Conservation (phyloP, 805 yeast genomes). For the Kluyveromyces starmeri region DNA sequence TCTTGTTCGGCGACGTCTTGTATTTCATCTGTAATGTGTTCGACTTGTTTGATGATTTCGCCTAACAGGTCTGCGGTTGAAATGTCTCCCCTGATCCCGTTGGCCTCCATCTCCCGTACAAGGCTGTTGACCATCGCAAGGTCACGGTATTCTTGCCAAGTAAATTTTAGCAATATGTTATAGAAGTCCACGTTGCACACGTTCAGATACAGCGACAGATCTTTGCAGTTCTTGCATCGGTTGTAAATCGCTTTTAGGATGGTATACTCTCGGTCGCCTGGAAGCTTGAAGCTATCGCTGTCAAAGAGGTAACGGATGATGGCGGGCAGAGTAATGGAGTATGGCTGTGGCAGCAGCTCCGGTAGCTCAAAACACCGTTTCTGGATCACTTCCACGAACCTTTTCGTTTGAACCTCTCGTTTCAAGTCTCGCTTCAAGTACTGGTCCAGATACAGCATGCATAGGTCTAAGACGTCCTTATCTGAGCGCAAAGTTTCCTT, state of each 20-base stretch:
- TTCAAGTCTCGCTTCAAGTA: slow-evolving; percentile 12
- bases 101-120: slow-evolving; percentile 25
- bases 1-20: slow-evolving; percentile 2
- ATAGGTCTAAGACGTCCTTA: slow-evolving; percentile 15
- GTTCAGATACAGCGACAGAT: slow-evolving; percentile 22
- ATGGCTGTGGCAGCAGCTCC: slow-evolving; percentile 21
- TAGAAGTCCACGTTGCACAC: slow-evolving; percentile 26
- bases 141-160: slow-evolving; percentile 25
- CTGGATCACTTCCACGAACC: slow-evolving; percentile 14
- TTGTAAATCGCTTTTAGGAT: slow-evolving; percentile 21
- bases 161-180: slow-evolving; percentile 20
- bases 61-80: slow-evolving; percentile 22
- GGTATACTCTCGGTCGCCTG: slow-evolving; percentile 20
- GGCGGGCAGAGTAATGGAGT: slow-evolving; percentile 21
- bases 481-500: slow-evolving; percentile 15
- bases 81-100: slow-evolving; percentile 26
- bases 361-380: slow-evolving; percentile 7
- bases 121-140: slow-evolving; percentile 14
- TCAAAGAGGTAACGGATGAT: slow-evolving; percentile 15
- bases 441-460: slow-evolving; percentile 9
- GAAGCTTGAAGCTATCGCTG: slow-evolving; percentile 11
- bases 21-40: slow-evolving; percentile 19
- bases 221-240: slow-evolving; percentile 19
- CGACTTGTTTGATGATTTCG: slow-evolving; percentile 13
- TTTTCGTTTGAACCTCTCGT: slow-evolving; percentile 10